Conservation (phyloP, 2,329 filamentous ascomycete species). For the Aspergillus candidus region DNA sequence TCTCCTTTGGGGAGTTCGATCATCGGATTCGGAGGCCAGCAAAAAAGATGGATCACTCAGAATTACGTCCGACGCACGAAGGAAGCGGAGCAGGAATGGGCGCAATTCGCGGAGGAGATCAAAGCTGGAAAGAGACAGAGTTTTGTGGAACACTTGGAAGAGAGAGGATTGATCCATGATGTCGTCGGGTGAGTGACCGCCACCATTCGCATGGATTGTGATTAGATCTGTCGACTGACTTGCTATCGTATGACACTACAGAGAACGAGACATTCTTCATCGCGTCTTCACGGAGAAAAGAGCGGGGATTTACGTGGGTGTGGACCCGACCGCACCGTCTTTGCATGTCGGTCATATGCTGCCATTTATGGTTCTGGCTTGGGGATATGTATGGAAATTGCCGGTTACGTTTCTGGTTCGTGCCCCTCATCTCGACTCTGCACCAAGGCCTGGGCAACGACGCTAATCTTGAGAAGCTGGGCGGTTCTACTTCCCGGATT, state of each 20-base stretch:
- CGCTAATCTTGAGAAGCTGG: constrained; percentile 34
- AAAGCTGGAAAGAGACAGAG: constrained; percentile 38
- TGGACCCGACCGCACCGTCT: constrained; percentile 47
- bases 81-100: constrained; percentile 39
- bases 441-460: neutral
- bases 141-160: constrained; percentile 41
- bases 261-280: constrained; percentile 40
- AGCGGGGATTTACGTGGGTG: constrained; percentile 43
- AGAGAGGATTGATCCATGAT: constrained; percentile 42
- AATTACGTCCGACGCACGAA: constrained; percentile 31
- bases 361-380: constrained; percentile 46
- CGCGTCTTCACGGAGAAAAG: constrained; percentile 41
- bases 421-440: neutral
- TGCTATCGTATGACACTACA: constrained; percentile 10
- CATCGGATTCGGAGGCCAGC: constrained; percentile 4
- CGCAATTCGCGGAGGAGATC: constrained; percentile 36
- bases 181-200: constrained; percentile 38
- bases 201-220: neutral
- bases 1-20: constrained; percentile 6
- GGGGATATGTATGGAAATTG: constrained; percentile 46
- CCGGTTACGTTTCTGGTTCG: constrained; percentile 41
- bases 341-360: constrained; percentile 48
- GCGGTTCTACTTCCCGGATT: constrained; percentile 42
- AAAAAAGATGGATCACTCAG: constrained; percentile 35
- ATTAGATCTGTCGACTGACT: constrained; percentile 7